Percentiles rank a stretch among this genome's conserved stretches.
Conservation (phyloP, 306 rosid species). For the Trichosanthes cucumerina region DNA sequence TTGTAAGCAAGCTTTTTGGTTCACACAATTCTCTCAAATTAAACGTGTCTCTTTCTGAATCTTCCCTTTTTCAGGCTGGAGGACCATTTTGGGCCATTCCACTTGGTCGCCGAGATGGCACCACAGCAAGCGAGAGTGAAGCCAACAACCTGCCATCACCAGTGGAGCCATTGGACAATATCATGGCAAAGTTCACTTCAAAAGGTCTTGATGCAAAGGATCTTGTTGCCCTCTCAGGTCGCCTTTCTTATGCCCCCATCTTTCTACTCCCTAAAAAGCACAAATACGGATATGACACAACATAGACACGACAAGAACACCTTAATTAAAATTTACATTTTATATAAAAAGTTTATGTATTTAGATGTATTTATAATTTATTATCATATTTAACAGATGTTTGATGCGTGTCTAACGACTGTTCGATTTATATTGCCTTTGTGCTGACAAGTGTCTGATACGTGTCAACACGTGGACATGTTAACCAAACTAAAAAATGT, state of each 20-base stretch:
- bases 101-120: constrained; percentile 77
- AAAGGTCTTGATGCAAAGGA: constrained; percentile 66
- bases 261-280: background rate
- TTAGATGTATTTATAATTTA: too few species aligned
- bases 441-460: background rate
- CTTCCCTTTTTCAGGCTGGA: constrained; percentile 31
- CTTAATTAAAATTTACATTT: too few species aligned
- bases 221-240: constrained; percentile 77
- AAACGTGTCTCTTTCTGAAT: background rate
- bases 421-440: too few species aligned
- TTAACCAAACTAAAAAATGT: background rate
- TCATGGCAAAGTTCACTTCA: constrained; percentile 50
- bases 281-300: too few species aligned
- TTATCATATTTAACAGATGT: too few species aligned
- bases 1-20: constrained; percentile 36
- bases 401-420: too few species aligned
- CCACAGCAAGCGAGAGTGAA: constrained; percentile 45
- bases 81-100: constrained; percentile 65
- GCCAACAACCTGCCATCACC: constrained; percentile 69
- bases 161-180: constrained; percentile 51
- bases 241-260: constrained; percentile 1
- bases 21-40: background rate
- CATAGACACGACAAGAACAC: too few species aligned
- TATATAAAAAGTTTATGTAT: too few species aligned
- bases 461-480: background rate